These are phyloP conservation scores for Stemphylium beticola DNA, from an alignment of 2,329 filamentous ascomycete species.

Conservation along the genomic window DNA sequence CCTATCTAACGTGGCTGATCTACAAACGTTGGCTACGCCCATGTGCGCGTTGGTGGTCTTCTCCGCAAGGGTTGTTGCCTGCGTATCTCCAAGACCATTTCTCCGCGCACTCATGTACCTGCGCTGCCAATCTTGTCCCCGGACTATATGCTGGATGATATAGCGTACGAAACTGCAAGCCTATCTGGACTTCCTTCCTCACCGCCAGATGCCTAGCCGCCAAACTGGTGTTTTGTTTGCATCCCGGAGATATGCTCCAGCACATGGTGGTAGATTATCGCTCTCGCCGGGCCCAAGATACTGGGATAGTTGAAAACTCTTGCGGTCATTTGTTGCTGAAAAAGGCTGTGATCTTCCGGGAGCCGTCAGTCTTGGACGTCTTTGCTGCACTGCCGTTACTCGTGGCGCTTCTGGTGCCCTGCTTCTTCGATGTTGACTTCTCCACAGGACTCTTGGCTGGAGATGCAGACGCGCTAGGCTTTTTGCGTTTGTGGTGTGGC, in stretches of 20 bases:
- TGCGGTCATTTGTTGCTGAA: slow-evolving; percentile 56
- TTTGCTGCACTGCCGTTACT: slow-evolving; percentile 60
- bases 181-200: slow-evolving; percentile 19
- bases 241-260: slow-evolving; percentile 1
- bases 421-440: slow-evolving; percentile 48
- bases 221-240: neutral
- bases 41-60: neutral
- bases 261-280: slow-evolving; percentile 9
- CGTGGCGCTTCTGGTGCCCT: slow-evolving; percentile 60
- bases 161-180: slow-evolving; percentile 24
- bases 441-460: slow-evolving; percentile 38
- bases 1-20: slow-evolving; percentile 8
- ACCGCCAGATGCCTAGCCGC: slow-evolving; percentile 12
- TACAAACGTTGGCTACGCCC: neutral
- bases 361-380: slow-evolving; percentile 55
- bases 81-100: neutral
- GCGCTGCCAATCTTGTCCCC: neutral
- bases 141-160: slow-evolving; percentile 9
- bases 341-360: slow-evolving; percentile 64
- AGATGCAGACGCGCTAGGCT: slow-evolving; percentile 18
- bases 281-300: slow-evolving; percentile 21
- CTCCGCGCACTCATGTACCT: neutral
- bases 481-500: slow-evolving; percentile 50
- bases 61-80: neutral
- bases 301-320: slow-evolving; percentile 1